Evolutionary conservation across 1,284 basidiomycete species (phyloP), one percentile per base, ranked within the genome.

Genomic region (Ganoderma lingzhi): DNA sequence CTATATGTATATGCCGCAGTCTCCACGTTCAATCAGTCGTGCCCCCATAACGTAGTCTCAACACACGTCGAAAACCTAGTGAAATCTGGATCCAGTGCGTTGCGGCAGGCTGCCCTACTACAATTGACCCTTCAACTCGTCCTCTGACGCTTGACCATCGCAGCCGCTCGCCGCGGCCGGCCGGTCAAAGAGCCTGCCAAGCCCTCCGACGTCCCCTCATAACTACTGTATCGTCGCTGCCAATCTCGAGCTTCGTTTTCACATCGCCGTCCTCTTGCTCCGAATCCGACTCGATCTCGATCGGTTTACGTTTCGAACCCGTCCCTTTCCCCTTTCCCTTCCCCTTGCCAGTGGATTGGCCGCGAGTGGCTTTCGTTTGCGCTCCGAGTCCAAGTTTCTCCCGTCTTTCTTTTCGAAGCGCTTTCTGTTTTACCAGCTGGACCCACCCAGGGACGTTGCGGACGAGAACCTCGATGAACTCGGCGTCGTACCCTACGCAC

Each of bases 401-500:
- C 23, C 48, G 23, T 51, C 19, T 19, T 19, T 48, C n/a, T 8
- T 45, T 45, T 45, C 19, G 4, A n/a, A 2, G 39, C 10, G 39
- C 14, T 17, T 15, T 45, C 44, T 45, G 12, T 45, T 17, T 19
- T 12, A n/a, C 44, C 6, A 45, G n/a, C 14, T 15, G 1, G n/a
- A 48, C 12, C 42, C 39, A 67, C 17, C 2, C 44, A 35, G 59
- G 42, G 6, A 42, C 28, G 37, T 64, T 68, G 14, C 56, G 37
- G 1, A 48, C 62, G 48, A 63, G 62, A 3, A 39, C 23, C 2
- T 30, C 23, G 4, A 64, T 28, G 37, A 63, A 68, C 56, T 63
- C 56, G 12, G 44, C 45, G 35, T 68, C 66, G 56, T 68, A 68
- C 17, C 66, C 66, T 5, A 68, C 56, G 39, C 66, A 68, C 14